Base-by-base conservation (phyloP, 805 yeast genomes). In the Yarrowia divulgata region DNA sequence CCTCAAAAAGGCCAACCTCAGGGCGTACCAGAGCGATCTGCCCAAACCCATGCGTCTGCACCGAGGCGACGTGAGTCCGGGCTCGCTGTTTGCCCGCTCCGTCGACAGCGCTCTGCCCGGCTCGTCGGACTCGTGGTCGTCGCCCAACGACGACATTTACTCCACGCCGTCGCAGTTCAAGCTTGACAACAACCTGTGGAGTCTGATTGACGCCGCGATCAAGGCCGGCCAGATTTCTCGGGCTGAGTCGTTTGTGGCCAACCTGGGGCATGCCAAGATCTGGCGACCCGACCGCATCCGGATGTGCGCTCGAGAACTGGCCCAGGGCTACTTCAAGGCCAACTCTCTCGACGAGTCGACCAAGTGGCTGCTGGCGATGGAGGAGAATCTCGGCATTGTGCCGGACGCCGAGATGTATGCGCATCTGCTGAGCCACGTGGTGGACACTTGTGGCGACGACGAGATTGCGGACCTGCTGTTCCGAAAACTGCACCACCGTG, bases 181-280 rank as follows among this genome's bases (percentile, higher is more conserved):
- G 39, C 48, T 63, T 18, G 55, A 48, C 68, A 14, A 23, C 45
- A 48, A 35, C 14, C 46, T 63, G 68, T 63, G 68, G 68, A n/a
- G 57, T n/a, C 48, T 63, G 57, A 63, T 63, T 23, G 57, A 63
- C 32, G 68, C 68, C 1, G 48, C 68, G 0, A 63, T 63, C 68
- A 35, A 48, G 57, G 46, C 37, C 3, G 68, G 68, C 3, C 68
- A 63, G 57, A 37, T 63, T 23, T 23, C 37, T 8, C 57, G 68
- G 13, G 68, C 68, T n/a, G 57, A 63, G 48, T 8, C 48, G 7
- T 49, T 63, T 16, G 16, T 63, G 7, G 68, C 68, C 13, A 63
- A 63, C 32, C 23, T 63, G 57, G 48, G 48, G 8, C 68, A 49
- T 19, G 55, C 68, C 16, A 49, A 49, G 10, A 29, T 48, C 46